Percentiles rank a stretch among this genome's conserved stretches.
Evolutionary conservation across 805 yeast species (phyloP).

Genomic region (Metschnikowia koreensis): DNA sequence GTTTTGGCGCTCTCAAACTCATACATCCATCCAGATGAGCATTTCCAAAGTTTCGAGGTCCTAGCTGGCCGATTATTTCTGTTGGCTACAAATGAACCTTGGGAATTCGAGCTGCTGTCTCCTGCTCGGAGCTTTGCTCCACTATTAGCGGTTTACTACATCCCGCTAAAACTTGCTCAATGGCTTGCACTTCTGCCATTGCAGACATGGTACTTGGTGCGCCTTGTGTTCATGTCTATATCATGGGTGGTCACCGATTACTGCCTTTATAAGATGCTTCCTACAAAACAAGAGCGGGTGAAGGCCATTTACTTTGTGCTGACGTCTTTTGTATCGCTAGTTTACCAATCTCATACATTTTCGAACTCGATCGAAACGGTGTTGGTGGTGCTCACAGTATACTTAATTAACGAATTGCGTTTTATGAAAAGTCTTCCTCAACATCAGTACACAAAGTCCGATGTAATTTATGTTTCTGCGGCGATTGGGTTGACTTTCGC

Average conservation of each 20-base stretch:
- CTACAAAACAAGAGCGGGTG: constrained; percentile 48
- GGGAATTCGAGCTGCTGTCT: constrained; percentile 68
- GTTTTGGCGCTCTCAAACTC: constrained; percentile 66
- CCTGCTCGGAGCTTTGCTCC: constrained; percentile 77
- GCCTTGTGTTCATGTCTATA: constrained; percentile 47
- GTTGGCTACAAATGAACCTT: constrained; percentile 53
- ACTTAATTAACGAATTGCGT: constrained; percentile 46
- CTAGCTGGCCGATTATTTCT: constrained; percentile 49
- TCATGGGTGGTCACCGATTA: constrained; percentile 39
- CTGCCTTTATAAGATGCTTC: constrained; percentile 46
- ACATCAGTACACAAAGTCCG: constrained; percentile 11
- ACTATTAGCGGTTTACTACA: constrained; percentile 66
- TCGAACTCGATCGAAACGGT: constrained; percentile 82
- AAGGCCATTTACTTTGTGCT: constrained; percentile 49
- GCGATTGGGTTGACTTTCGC: constrained; percentile 36
- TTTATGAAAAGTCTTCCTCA: constrained; percentile 14
- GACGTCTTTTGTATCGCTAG: constrained; percentile 68
- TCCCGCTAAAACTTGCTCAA: constrained; percentile 43
- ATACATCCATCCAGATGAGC: constrained; percentile 97
- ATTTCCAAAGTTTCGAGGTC: constrained; percentile 85
- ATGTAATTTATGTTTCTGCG: constrained; percentile 41
- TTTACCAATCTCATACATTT: constrained; percentile 82
- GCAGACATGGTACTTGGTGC: constrained; percentile 49
- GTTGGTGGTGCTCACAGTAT: constrained; percentile 49
- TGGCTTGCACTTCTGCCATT: constrained; percentile 45